Evolutionary conservation across 106 monocot species (phyloP).

Genomic region (Amphibolis antarctica): DNA sequence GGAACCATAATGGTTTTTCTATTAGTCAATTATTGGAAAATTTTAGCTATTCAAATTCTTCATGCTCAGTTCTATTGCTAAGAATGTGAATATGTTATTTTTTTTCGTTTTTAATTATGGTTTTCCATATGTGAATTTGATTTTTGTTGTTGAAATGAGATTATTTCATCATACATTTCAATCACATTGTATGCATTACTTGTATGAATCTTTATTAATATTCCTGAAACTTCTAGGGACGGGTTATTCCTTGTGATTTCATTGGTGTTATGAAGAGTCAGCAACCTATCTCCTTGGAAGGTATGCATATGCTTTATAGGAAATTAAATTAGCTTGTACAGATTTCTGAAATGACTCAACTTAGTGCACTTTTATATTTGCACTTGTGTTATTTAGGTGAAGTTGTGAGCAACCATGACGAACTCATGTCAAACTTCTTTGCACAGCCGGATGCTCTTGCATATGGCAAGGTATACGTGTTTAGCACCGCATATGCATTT

Average conservation of each 20-base stretch:
- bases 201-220: neutral
- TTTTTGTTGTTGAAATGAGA: too few relatives aligned
- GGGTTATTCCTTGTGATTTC: conserved; percentile 97
- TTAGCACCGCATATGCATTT: neutral
- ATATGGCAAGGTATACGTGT: conserved; percentile 68
- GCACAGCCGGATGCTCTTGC: conserved; percentile 99
- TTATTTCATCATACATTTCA: too few relatives aligned
- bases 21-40: too few relatives aligned
- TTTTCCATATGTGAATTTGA: too few relatives aligned
- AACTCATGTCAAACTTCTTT: conserved; percentile 99
- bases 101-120: too few relatives aligned
- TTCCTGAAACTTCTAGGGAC: conserved; percentile 49
- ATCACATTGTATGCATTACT: neutral
- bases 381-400: conserved; percentile 82
- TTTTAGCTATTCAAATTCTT: too few relatives aligned
- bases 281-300: conserved; percentile 78
- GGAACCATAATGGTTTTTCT: too few relatives aligned
- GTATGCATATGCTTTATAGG: conserved; percentile 15
- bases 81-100: too few relatives aligned
- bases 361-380: too few relatives aligned
- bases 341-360: too few relatives aligned
- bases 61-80: too few relatives aligned
- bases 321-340: too few relatives aligned
- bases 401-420: conserved; percentile 88
- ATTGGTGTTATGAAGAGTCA: conserved; percentile 81